A percentile compares a stretch with the other conserved stretches of the same genome.
Conservation (phyloP, 306 rosid genomes). For the Mimosa pudica region DNA sequence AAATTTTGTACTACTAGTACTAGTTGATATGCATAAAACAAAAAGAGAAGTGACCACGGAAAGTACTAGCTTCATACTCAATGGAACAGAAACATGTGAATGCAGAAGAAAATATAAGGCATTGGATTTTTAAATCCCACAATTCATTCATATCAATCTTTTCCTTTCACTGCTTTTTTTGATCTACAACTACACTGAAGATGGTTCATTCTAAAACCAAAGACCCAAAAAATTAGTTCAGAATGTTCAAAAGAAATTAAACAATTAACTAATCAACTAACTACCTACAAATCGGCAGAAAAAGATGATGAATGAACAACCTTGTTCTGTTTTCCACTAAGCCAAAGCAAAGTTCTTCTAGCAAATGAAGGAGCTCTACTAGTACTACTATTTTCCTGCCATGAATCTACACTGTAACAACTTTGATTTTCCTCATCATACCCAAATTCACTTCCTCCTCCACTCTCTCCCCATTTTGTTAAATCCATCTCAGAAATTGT, state of each 20-base stretch:
- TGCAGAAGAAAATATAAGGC: conserved; percentile 24
- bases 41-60: conserved; percentile 32
- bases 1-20: neutral
- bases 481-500: conserved; percentile 57
- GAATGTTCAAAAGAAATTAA: neutral
- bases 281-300: conserved; percentile 50
- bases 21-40: neutral
- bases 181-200: conserved; percentile 32
- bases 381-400: conserved; percentile 48
- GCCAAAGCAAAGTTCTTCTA: conserved; percentile 87
- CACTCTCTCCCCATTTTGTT: conserved; percentile 67
- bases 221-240: conserved; percentile 26
- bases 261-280: neutral
- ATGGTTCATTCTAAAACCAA: conserved; percentile 7
- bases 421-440: conserved; percentile 66
- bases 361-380: conserved; percentile 80
- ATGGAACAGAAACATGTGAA: conserved; percentile 32
- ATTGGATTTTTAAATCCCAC: conserved; percentile 31
- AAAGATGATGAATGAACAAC: conserved; percentile 69
- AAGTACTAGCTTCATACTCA: conserved; percentile 7
- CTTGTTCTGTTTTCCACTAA: conserved; percentile 77
- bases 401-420: conserved; percentile 66
- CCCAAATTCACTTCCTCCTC: conserved; percentile 55
- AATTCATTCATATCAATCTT: neutral
- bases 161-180: conserved; percentile 17